Base-by-base conservation (phyloP, 2,329 filamentous ascomycete genomes). In the Seiridium unicorne region DNA sequence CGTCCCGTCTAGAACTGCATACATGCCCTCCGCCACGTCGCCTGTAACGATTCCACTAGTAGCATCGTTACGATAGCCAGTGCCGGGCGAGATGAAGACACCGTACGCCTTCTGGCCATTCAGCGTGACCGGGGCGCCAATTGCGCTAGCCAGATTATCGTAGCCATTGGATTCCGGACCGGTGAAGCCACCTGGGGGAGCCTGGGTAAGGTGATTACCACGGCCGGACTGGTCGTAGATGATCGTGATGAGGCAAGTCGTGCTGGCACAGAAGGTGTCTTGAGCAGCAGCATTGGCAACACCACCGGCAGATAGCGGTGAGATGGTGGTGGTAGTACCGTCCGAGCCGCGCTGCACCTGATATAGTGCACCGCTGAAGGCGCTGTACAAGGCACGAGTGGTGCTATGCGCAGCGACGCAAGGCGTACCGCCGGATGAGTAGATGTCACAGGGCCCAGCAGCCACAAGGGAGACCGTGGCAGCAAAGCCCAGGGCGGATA, bases 141-240 rank as follows among this genome's bases (percentile, higher is more conserved):
- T 82, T 0, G 86, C 85, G 57, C 78, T 79, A 49, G 86, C 84
- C 13, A 87, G 70, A 67, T 86, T 84, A 70, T 89, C 87, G 66
- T 81, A 83, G 51, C 85, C 85, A 66, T 81, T 78, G 38, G 76
- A 48, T 32, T 84, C 83, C 0, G 86, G 86, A 8, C 86, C 86
- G 0, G 67, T 72, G 65, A 84, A 86, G 36, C 76, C 83, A 1
- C 86, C 86, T 0, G 81, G 80, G 0, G 84, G 83, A 2, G 86
- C 87, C 63, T 85, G 85, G 0, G 81, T 87, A 3, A 89, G 83
- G 65, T 89, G 83, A 63, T 89, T 89, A 1, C 78, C 78, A 1
- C 72, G 73, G 58, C 85, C 85, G 10, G 86, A 87, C 72, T 89
- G 87, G 69, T 89, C 87, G 68, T 89, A 89, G 57, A 88, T 87